A percentile compares a stretch with the other conserved stretches of the same genome.
Evolutionary conservation across 2,329 filamentous ascomycete genomes (phyloP).

Genomic region (Eurotiales sp.): DNA sequence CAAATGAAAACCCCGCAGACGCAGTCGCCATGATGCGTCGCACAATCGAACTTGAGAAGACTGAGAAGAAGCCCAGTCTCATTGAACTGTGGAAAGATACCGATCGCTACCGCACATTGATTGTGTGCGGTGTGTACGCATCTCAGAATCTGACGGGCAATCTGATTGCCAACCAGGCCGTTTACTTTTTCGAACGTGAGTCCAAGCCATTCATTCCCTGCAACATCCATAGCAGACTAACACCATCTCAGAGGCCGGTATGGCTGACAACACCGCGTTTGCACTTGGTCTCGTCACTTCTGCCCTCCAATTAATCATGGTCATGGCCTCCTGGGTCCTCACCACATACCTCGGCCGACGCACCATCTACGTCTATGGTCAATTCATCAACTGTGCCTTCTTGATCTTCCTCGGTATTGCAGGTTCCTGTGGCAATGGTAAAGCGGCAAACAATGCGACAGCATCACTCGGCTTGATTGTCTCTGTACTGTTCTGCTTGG

Average conservation of each 20-base stretch:
- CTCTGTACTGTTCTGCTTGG: slow-evolving; percentile 61
- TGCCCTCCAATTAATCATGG: slow-evolving; percentile 58
- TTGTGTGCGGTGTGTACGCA: slow-evolving; percentile 56
- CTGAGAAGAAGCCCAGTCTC: slow-evolving; percentile 45
- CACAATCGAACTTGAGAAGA: slow-evolving; percentile 53
- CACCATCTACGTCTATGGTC: slow-evolving; percentile 62
- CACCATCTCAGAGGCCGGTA: slow-evolving; percentile 56
- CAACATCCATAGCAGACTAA: slow-evolving; percentile 23
- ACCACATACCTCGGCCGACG: slow-evolving; percentile 62
- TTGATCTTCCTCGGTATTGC: slow-evolving; percentile 59
- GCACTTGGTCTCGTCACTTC: slow-evolving; percentile 63
- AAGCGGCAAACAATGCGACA: slow-evolving; percentile 50
- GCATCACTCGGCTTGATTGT: slow-evolving; percentile 62
- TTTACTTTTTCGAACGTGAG: slow-evolving; percentile 54
- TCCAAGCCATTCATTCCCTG: slow-evolving; percentile 18
- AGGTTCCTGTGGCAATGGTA: slow-evolving; percentile 46
- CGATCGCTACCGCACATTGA: slow-evolving; percentile 52
- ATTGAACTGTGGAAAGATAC: slow-evolving; percentile 55
- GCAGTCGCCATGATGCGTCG: slow-evolving; percentile 59
- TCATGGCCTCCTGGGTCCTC: slow-evolving; percentile 65
- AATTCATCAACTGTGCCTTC: slow-evolving; percentile 51
- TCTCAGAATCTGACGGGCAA: slow-evolving; percentile 60
- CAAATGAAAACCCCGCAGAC: slow-evolving; percentile 38
- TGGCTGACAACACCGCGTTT: slow-evolving; percentile 54
- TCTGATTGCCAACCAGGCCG: slow-evolving; percentile 59